Base-by-base conservation (phyloP, 139 green algal species). In the Asterochloris erici region DNA sequence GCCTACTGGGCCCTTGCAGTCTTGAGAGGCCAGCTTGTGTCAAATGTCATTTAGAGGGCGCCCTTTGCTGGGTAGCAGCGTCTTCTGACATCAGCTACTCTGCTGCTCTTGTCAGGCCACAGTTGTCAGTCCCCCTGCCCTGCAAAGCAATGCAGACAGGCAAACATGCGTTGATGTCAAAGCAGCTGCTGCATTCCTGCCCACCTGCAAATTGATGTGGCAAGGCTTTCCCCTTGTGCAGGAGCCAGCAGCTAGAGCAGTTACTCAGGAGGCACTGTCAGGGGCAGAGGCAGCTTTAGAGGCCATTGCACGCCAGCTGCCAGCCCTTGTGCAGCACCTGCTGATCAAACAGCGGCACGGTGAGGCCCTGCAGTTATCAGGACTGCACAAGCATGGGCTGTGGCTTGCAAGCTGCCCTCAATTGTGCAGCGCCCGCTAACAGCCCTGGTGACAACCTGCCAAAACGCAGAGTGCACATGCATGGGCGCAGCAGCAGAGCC, bases 311-410 rank as follows among this genome's bases (percentile, higher is more conserved):
- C 63, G 71, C 29, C 69, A 63, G 61, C 73, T 86, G 64, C 83
- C 83, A 11, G 27, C 61, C 38, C 78, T 86, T 26, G n/a, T 84
- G 11, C 83, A 79, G 11, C 71, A 84, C 63, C 75, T 86, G 73
- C 79, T 86, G 38, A 86, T 86, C 83, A 86, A 86, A 73, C 81
- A 84, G 64, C 63, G 83, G 10, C 73, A 84, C 47, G 83, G 83
- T 86, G 83, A 77, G 62, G 14, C 61, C 23, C 0, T 69, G 23
- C 6, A 0, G 75, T 27, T 21, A 0, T 14, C 47, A 27, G 47
- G 70, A 17, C 71, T 17, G 15, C 17, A 14, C 21, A 54, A 82
- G 28, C 62, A 74, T 82, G 14, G 62, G 12, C 62, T 12, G 0
- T 21, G 29, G n/a, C 19, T 12, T 13, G 61, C 29, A 15, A 66